Evolutionary conservation across 2,329 filamentous ascomycete genomes (phyloP).

Genomic region (Penicillium sp.): DNA sequence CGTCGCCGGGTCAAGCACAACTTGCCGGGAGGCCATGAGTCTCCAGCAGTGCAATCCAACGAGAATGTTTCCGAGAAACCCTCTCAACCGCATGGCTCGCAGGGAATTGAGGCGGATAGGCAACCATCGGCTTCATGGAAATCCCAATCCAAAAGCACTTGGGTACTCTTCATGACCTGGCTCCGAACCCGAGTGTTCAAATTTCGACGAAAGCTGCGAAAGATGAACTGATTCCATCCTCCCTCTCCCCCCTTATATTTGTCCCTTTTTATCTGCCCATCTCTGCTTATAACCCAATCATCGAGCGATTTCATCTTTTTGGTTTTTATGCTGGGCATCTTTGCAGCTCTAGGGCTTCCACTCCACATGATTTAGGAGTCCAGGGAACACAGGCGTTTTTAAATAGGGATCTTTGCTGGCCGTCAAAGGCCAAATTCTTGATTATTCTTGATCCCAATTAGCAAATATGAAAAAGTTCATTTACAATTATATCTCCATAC

Average conservation of each 20-base stretch:
- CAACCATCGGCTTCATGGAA: conserved; percentile 28
- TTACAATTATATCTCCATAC: not conserved
- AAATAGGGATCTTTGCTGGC: not conserved
- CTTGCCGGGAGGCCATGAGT: conserved; percentile 10
- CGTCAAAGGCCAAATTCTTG: not conserved
- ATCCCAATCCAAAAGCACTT: conserved; percentile 41
- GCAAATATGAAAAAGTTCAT: not conserved
- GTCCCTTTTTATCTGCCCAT: not conserved
- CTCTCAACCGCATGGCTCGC: not conserved
- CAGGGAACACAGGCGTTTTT: not conserved
- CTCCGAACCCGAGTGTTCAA: conserved; percentile 56
- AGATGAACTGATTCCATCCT: conserved; percentile 31
- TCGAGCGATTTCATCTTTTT: conserved; percentile 11
- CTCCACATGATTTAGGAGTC: not conserved
- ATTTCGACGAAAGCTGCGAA: conserved; percentile 42
- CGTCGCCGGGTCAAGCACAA: conserved; percentile 45
- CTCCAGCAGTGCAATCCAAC: conserved; percentile 9
- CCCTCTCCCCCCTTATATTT: not conserved
- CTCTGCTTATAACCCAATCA: conserved; percentile 2
- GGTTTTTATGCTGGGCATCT: conserved; percentile 2
- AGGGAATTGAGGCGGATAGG: conserved; percentile 1
- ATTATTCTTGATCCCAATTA: not conserved
- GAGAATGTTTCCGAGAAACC: conserved; percentile 17
- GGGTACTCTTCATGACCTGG: conserved; percentile 59
- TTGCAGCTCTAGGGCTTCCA: not conserved